Evolutionary conservation across 768 basidiomycete genomes (phyloP), one percentile per base, ranked within the genome.

Genomic region (Lepiota subincarnata): DNA sequence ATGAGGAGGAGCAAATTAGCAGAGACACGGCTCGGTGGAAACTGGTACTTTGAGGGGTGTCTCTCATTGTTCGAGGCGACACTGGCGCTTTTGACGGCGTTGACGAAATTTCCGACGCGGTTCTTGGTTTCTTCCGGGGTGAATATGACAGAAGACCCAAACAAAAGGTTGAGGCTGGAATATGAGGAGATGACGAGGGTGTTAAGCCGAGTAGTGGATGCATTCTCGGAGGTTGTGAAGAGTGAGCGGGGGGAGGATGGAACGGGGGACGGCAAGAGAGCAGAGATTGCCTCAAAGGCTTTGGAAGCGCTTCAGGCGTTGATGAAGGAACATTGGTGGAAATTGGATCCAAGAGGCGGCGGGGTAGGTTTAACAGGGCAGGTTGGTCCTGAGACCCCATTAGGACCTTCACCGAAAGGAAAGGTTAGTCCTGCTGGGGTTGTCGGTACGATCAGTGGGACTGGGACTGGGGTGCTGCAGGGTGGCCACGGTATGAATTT

Each of bases 1-100:
- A 60, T 62, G 52, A 43, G 37, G 16, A 24, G 52, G 39, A 53
- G 20, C 43, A 36, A 46, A 18, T 46, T 18, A 8, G 43, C 43
- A 10, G 52, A 53, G 35, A 46, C 36, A 8, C 45, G 36, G 35
- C 20, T 53, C 26, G 52, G 52, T 4, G 44, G 37, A 6, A 53
- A 53, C 54, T 76, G 74, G 73, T 68, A 68, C 49, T 76, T 75
- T 56, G 70, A 70, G 55, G 74, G 73, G 4, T 76, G 72, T 55
- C 71, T 73, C 60, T 71, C 73, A 6, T 65, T 78, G 10, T 74
- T 77, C 56, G 78, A 80, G 60, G 76, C 73, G 24, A 69, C 74
- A 13, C 70, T 80, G 49, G 73, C 73, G 53, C 70, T 80, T 18
- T 65, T 73, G 34, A 73, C 73, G 19, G 72, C 70, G 11, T 59